Percentiles rank a stretch among this genome's conserved stretches.
phyloP scores from a whole-genome alignment of 371 early-diverging fungal genomes.

The Amoeboaphelidium occidentale region DNA sequence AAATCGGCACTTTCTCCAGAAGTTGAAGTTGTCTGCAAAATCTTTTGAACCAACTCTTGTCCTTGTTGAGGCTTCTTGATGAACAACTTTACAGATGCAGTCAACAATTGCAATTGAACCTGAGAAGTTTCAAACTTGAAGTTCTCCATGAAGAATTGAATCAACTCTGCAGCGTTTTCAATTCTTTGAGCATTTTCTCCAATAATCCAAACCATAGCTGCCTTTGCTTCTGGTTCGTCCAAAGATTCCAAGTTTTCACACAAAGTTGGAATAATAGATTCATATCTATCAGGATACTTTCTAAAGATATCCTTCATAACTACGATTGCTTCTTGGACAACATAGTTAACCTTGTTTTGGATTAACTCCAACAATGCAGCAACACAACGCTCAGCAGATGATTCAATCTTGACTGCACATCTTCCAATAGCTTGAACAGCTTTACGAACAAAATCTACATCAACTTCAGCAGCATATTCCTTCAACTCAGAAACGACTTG shows the following conservation, averaged over 20 bases:
- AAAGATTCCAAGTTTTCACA: constrained; percentile 23
- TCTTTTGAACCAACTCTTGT: background rate
- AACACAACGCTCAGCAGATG: constrained; percentile 57
- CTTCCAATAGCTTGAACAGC: constrained; percentile 76
- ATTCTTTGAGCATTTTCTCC: constrained; percentile 15
- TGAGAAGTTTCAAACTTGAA: background rate
- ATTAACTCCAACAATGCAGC: constrained; percentile 58
- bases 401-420: constrained; percentile 66
- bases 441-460: constrained; percentile 83
- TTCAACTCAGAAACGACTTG: constrained; percentile 64
- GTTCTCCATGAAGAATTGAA: background rate
- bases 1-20: background rate
- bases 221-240: constrained; percentile 26
- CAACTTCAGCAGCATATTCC: constrained; percentile 85
- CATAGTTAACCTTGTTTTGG: constrained; percentile 69
- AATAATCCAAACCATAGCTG: constrained; percentile 27
- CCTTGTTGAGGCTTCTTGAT: background rate
- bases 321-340: constrained; percentile 76
- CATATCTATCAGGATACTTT: constrained; percentile 81
- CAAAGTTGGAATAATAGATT: constrained; percentile 41
- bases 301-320: constrained; percentile 86
- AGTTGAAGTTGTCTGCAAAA: background rate
- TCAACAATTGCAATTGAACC: background rate
- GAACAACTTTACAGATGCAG: background rate
- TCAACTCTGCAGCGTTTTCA: background rate